Conservation (phyloP, 768 basidiomycete species). For the Kwoniella heveanensis region DNA sequence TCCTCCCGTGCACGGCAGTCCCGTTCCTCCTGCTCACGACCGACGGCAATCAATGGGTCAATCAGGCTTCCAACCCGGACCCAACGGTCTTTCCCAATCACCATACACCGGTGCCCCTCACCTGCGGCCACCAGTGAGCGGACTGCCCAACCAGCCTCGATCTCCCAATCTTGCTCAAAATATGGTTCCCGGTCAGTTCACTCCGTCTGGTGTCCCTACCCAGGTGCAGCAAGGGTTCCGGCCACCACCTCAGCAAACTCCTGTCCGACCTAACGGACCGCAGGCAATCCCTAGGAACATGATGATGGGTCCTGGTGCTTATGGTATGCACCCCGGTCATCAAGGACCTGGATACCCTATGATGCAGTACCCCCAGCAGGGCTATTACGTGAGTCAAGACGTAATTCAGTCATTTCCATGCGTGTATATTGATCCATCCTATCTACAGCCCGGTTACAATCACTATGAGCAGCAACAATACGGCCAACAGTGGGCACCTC, state of each 20-base stretch:
- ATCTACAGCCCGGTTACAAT: constrained; percentile 28
- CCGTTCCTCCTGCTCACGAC: constrained; percentile 25
- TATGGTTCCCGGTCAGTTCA: constrained; percentile 31
- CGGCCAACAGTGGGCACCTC: constrained; percentile 40
- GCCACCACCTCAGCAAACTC: constrained; percentile 29
- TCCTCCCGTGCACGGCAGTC: constrained; percentile 15
- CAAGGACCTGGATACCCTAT: constrained; percentile 34
- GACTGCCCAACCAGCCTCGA: constrained; percentile 30
- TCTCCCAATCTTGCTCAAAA: constrained; percentile 38
- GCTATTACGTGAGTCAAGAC: constrained; percentile 49
- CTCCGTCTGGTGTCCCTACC: constrained; percentile 26
- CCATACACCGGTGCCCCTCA: constrained; percentile 29
- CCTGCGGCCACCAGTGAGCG: constrained; percentile 30
- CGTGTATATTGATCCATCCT: not conserved
- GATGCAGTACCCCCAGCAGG: constrained; percentile 37
- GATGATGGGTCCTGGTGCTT: constrained; percentile 31
- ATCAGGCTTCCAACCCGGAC: constrained; percentile 23
- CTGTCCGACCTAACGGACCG: constrained; percentile 29
- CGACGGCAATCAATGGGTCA: constrained; percentile 37
- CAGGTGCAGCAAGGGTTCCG: constrained; percentile 43
- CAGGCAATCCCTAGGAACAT: constrained; percentile 32
- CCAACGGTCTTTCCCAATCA: constrained; percentile 19
- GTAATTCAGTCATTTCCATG: constrained; percentile 1
- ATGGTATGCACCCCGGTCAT: constrained; percentile 37
- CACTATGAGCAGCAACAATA: constrained; percentile 35